phyloP scores from a whole-genome alignment of 441 rosid species.

The Theobroma grandiflorum region DNA sequence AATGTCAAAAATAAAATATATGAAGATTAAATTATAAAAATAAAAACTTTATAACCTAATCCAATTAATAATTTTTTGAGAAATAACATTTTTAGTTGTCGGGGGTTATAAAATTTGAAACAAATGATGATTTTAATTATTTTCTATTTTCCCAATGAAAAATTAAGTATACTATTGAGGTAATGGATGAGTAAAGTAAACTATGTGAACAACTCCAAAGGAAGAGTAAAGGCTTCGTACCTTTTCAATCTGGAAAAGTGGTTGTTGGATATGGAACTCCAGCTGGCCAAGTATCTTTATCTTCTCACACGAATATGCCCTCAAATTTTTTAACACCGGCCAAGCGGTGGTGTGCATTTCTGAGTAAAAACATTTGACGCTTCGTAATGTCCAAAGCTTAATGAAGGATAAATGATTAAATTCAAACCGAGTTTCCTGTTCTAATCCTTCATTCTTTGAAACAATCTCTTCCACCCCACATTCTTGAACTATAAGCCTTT shows the following conservation, averaged over 20 bases:
- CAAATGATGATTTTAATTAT: no score
- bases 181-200: no score
- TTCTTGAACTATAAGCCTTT: not conserved
- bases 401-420: not conserved
- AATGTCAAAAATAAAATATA: not conserved
- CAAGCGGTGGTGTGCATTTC: not conserved
- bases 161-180: no score
- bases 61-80: not conserved
- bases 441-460: not conserved
- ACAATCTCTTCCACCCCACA: slow-evolving; percentile 9
- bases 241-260: not conserved
- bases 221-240: not conserved
- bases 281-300: not conserved
- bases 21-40: not conserved
- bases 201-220: not conserved
- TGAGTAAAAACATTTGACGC: not conserved
- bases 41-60: not conserved
- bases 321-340: not conserved
- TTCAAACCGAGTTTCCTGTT: not conserved
- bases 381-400: not conserved
- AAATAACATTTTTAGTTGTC: not conserved
- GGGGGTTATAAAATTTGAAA: no score
- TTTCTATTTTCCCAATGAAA: not conserved
- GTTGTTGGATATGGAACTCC: not conserved
- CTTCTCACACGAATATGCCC: not conserved